phyloP scores from a whole-genome alignment of 2,329 filamentous ascomycete species.

The Penicillium sp. region DNA sequence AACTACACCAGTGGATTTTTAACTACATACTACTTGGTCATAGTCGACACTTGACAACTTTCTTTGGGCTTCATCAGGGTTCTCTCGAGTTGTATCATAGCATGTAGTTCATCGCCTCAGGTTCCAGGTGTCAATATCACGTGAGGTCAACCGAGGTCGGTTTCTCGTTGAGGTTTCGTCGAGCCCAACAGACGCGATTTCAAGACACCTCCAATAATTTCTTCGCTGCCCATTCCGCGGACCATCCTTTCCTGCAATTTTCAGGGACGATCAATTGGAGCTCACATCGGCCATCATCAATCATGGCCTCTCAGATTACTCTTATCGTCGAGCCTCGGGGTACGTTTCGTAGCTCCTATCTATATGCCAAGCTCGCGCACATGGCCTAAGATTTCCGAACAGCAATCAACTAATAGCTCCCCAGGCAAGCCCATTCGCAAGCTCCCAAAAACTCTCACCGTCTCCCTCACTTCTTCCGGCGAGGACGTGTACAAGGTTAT shows the following conservation, averaged over 20 bases:
- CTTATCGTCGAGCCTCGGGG: conserved; percentile 46
- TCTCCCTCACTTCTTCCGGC: conserved; percentile 54
- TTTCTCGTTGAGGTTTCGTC: conserved; percentile 1
- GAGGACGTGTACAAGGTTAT: conserved; percentile 61
- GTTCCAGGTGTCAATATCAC: conserved; percentile 21
- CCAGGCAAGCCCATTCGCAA: conserved; percentile 63
- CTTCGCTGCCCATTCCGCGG: conserved; percentile 4
- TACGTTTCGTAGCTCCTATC: conserved; percentile 26
- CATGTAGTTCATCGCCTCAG: conserved; percentile 13
- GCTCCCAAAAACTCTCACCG: conserved; percentile 58
- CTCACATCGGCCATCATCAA: not conserved
- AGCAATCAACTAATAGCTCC: conserved; percentile 4
- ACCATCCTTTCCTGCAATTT: not conserved
- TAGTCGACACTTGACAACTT: not conserved
- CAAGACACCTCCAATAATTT: conserved; percentile 5
- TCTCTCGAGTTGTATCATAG: not conserved
- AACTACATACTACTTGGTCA: too few species aligned
- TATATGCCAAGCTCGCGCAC: not conserved
- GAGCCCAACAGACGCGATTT: conserved; percentile 9
- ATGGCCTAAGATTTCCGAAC: not conserved
- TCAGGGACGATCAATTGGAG: not conserved
- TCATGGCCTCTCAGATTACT: conserved; percentile 40
- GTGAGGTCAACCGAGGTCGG: conserved; percentile 23
- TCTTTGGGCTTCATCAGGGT: not conserved
- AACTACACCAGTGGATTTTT: not conserved